These are phyloP conservation scores for Trichoderma sp. DNA, from an alignment of 2,329 filamentous ascomycete species.

Conservation along the genomic window DNA sequence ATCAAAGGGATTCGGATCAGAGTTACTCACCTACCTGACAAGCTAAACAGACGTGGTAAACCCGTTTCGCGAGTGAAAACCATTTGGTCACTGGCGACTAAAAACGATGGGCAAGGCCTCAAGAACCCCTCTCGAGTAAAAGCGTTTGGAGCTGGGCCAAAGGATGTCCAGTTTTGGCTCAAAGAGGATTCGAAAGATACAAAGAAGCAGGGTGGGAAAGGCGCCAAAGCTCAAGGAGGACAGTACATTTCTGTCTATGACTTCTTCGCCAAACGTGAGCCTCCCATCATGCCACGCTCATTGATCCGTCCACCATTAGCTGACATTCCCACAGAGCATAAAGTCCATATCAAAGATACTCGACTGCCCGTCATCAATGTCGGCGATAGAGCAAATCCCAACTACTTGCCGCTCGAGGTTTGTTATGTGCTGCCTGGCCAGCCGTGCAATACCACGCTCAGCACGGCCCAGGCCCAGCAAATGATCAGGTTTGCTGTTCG, in stretches of 20 bases:
- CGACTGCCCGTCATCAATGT: constrained; percentile 57
- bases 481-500: constrained; percentile 64
- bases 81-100: constrained; percentile 37
- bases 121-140: constrained; percentile 29
- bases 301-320: neutral
- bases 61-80: constrained; percentile 38
- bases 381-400: constrained; percentile 50
- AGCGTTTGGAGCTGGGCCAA: constrained; percentile 45
- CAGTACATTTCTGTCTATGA: constrained; percentile 51
- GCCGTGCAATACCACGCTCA: constrained; percentile 49
- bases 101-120: constrained; percentile 33
- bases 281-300: neutral
- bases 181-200: constrained; percentile 21
- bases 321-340: constrained; percentile 31
- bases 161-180: constrained; percentile 55
- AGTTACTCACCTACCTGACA: constrained; percentile 39
- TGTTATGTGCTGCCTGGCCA: constrained; percentile 58
- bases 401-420: constrained; percentile 58
- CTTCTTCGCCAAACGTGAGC: constrained; percentile 46
- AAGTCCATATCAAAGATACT: constrained; percentile 36
- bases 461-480: constrained; percentile 49
- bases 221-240: constrained; percentile 27
- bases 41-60: constrained; percentile 32
- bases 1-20: constrained; percentile 38
- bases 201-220: constrained; percentile 16